These are phyloP conservation scores for Calonectria multiphialidica DNA, from an alignment of 2,329 filamentous ascomycete species.

Conservation along the genomic window DNA sequence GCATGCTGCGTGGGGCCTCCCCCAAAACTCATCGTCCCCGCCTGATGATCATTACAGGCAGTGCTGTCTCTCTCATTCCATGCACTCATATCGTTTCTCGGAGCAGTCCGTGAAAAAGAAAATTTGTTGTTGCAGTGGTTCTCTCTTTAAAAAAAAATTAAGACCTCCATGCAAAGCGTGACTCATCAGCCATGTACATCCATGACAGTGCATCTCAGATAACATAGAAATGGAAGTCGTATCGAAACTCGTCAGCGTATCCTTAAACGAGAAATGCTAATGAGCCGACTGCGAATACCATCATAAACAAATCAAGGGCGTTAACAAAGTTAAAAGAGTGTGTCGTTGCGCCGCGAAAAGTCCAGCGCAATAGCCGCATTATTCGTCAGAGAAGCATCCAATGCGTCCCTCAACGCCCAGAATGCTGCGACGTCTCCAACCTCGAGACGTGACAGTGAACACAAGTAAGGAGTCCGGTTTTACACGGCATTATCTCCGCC, in stretches of 20 bases:
- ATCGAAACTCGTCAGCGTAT: constrained; percentile 54
- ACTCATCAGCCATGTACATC: constrained; percentile 60
- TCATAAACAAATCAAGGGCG: constrained; percentile 41
- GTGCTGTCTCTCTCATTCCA: constrained; percentile 46
- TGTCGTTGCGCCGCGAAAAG: constrained; percentile 26
- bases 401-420: constrained; percentile 14
- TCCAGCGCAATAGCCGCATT: constrained; percentile 16
- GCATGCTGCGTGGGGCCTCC: constrained; percentile 40
- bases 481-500: constrained; percentile 51
- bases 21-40: constrained; percentile 45
- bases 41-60: constrained; percentile 55
- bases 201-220: constrained; percentile 49
- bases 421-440: constrained; percentile 16
- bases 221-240: constrained; percentile 50
- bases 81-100: constrained; percentile 47
- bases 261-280: constrained; percentile 44
- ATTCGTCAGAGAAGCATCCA: constrained; percentile 19
- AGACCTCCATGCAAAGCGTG: constrained; percentile 57
- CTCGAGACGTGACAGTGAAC: constrained; percentile 9
- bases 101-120: constrained; percentile 42
- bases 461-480: constrained; percentile 4
- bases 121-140: constrained; percentile 37
- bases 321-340: constrained; percentile 34
- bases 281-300: constrained; percentile 46
- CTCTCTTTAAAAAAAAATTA: constrained; percentile 42